Conservation (phyloP, 257 asterid genomes). For the Solanum phureja region DNA sequence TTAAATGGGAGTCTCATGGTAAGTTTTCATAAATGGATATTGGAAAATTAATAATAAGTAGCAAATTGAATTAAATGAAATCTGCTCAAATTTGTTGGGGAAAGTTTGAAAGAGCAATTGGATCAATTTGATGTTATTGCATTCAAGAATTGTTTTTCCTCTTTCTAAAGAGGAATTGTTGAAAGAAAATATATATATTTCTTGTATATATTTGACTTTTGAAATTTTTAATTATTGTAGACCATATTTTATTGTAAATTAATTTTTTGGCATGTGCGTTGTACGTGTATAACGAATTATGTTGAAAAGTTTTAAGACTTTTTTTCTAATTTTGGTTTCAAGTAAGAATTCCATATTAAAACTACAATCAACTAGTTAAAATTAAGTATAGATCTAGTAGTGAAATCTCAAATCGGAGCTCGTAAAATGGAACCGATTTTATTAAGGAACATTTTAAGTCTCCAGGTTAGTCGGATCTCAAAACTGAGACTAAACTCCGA, state of each 20-base stretch:
- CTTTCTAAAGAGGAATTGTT: neutral
- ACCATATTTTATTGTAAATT: too few relatives aligned
- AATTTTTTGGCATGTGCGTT: neutral
- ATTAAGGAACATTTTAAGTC: too few relatives aligned
- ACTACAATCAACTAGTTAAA: too few relatives aligned
- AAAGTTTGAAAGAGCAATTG: neutral
- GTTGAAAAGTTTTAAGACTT: neutral
- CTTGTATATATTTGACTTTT: neutral
- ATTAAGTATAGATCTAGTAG: too few relatives aligned
- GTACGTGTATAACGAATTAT: neutral
- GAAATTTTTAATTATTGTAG: too few relatives aligned
- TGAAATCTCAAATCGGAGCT: too few relatives aligned
- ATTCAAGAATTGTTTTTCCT: neutral
- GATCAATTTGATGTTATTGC: neutral
- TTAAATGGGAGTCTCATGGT: neutral
- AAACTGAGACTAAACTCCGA: too few relatives aligned
- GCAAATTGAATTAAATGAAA: neutral
- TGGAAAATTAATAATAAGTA: neutral
- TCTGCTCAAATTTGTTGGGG: neutral
- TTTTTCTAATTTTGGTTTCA: neutral
- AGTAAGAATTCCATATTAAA: too few relatives aligned
- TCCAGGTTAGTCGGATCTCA: too few relatives aligned
- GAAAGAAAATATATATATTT: neutral
- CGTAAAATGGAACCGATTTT: too few relatives aligned
- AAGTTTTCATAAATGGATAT: neutral